Evolutionary conservation across 2,329 filamentous ascomycete species (phyloP), one percentile per base, ranked within the genome.

Genomic region (Fusarium torulosum): DNA sequence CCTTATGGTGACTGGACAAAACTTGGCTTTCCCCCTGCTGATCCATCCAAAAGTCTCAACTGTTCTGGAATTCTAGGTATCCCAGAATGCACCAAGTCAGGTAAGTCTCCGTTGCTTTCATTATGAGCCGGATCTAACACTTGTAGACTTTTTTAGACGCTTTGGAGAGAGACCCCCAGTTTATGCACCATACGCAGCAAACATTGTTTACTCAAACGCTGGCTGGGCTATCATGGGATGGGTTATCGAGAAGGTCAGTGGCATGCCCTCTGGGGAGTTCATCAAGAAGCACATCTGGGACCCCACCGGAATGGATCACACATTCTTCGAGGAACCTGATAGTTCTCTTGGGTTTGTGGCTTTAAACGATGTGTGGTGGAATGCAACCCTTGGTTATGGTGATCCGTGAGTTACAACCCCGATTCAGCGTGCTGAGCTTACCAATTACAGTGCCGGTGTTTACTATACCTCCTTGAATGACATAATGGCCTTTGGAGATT

Each of bases 1-100:
- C 51, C 63, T 6, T 66, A 66, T 3, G 63, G 56, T 2, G 62
- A 66, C 27, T 66, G 61, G 61, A 62, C 61, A 1, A n/a, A 15
- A 3, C 51, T 66, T 9, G 63, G 63, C 0, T 62, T 35, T 0
- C 62, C 63, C 0, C 2, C 17, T 0, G 14, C 15, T 8, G 55
- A 66, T 2, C 19, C 37, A 4, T 45, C 61, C 3, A 56, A 10
- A n/a, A 53, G 31, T 1, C 46, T 66, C 4, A 66, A 66, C 7
- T 66, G 63, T 6, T 66, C 63, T 6, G 63, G 63, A 0, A 9
- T 66, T 8, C 15, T 66, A 0, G 62, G 50, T 4, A 2, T 66
- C 2, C 50, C 55, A 4, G 17, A 23, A 6, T 66, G 61, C 17
- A 49, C 23, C 0, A 56, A 40, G 23, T 17, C 31, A 11, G 62